A percentile compares a stretch with the other conserved stretches of the same genome.
Conservation (phyloP, 1,284 basidiomycete genomes). For the Malassezia psittaci region DNA sequence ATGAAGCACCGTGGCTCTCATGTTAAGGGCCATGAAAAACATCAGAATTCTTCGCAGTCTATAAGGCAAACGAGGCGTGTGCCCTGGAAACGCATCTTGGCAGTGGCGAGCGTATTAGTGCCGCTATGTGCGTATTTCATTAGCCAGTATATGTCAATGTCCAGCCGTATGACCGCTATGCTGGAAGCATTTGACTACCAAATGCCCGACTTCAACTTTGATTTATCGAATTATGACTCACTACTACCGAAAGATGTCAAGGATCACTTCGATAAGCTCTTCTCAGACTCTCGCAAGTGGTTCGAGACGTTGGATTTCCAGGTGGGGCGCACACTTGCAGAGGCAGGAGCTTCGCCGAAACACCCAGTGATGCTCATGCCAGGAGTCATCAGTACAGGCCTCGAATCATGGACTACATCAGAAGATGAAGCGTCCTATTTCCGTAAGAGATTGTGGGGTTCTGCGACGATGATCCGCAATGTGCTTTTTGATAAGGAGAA, state of each 20-base stretch:
- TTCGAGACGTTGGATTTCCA: slow-evolving; percentile 41
- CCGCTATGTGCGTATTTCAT: background rate
- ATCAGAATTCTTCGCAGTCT: background rate
- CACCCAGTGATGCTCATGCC: slow-evolving; percentile 45
- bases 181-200: slow-evolving; percentile 35
- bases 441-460: slow-evolving; percentile 43
- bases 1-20: no score
- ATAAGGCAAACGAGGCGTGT: background rate
- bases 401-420: slow-evolving; percentile 43
- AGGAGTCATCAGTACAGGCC: slow-evolving; percentile 43
- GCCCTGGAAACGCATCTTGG: background rate
- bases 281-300: slow-evolving; percentile 32
- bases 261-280: slow-evolving; percentile 36
- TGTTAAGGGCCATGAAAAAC: no score
- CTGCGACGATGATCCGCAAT: slow-evolving; percentile 66
- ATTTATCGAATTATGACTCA: slow-evolving; percentile 29
- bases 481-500: slow-evolving; percentile 71
- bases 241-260: slow-evolving; percentile 37
- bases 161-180: slow-evolving; percentile 24
- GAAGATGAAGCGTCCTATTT: slow-evolving; percentile 29
- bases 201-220: slow-evolving; percentile 25
- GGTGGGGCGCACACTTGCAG: slow-evolving; percentile 27
- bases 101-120: background rate
- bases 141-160: slow-evolving; percentile 10
- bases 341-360: slow-evolving; percentile 29